phyloP scores from a whole-genome alignment of 2,329 filamentous ascomycete species.

The Neonectria sp. region DNA sequence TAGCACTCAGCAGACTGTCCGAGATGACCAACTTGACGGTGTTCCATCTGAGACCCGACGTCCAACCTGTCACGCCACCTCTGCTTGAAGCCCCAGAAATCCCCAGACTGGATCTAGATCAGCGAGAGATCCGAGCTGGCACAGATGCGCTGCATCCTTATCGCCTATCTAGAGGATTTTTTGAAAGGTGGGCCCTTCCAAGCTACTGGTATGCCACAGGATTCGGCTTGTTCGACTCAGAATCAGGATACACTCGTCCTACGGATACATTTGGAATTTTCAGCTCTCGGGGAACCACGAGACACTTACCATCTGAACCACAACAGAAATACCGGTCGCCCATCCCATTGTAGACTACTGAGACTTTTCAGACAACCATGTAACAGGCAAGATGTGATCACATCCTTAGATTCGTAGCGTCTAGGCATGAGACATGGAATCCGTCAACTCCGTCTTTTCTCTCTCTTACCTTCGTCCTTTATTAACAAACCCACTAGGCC shows the following conservation, averaged over 20 bases:
- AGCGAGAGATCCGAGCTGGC: constrained; percentile 28
- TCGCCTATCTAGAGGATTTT: constrained; percentile 33
- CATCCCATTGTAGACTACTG: neutral
- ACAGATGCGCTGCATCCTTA: constrained; percentile 22
- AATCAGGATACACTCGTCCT: no score
- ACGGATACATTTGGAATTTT: neutral
- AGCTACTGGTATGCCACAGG: constrained; percentile 1
- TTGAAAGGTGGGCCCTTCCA: constrained; percentile 23
- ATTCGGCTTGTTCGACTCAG: neutral
- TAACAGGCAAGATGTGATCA: neutral
- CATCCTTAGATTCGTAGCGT: neutral
- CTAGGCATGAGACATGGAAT: neutral
- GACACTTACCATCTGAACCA: neutral
- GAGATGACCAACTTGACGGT: neutral
- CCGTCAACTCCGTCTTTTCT: neutral
- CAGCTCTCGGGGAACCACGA: no score
- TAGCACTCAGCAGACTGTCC: neutral
- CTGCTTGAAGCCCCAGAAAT: constrained; percentile 28
- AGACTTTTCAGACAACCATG: neutral
- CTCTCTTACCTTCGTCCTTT: neutral
- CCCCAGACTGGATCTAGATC: constrained; percentile 28
- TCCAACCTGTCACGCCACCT: constrained; percentile 29
- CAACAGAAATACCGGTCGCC: no score
- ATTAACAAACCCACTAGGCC: no score
- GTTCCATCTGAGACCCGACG: neutral